Percentiles rank a stretch among this genome's conserved stretches.
These are phyloP conservation scores for Gynochthodes officinalis DNA, from an alignment of 257 asterid genomes.

Conservation along the genomic window DNA sequence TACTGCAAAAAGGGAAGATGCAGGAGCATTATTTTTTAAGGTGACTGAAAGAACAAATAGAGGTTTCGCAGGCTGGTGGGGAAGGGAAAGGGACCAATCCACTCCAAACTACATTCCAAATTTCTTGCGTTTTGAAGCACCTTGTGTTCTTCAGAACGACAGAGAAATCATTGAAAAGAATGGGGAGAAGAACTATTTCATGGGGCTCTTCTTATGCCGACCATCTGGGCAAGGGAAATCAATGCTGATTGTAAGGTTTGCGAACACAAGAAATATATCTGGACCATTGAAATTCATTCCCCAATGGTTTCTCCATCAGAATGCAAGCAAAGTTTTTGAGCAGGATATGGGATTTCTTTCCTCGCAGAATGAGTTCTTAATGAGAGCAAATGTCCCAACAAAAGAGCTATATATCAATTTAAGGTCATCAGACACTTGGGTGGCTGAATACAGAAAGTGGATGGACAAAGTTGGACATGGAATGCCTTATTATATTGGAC, in stretches of 20 bases:
- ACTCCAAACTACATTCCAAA: conserved; percentile 46
- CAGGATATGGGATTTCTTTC: conserved; percentile 98
- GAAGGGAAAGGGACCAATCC: conserved; percentile 53
- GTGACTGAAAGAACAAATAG: conserved; percentile 70
- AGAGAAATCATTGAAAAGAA: conserved; percentile 56
- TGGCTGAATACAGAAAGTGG: conserved; percentile 81
- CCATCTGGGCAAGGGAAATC: conserved; percentile 96
- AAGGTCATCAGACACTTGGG: conserved; percentile 87
- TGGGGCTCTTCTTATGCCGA: conserved; percentile 78
- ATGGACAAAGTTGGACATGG: conserved; percentile 97
- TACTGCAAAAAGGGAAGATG: conserved; percentile 85
- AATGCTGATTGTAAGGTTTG: conserved; percentile 91
- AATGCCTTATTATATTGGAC: conserved; percentile 90
- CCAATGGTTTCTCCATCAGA: conserved; percentile 77
- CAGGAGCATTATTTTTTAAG: conserved; percentile 62
- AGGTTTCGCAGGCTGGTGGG: conserved; percentile 94
- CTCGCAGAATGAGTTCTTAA: conserved; percentile 77
- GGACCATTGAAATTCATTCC: conserved; percentile 54
- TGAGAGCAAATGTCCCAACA: conserved; percentile 83
- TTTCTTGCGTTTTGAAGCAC: conserved; percentile 72
- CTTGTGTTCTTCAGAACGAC: conserved; percentile 79
- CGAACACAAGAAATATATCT: conserved; percentile 53
- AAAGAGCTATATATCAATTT: conserved; percentile 64
- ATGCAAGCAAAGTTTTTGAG: conserved; percentile 88
- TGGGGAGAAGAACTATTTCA: conserved; percentile 57